Conservation (phyloP, 352 stramenopile species). For the Thalassiosira ordinaria region DNA sequence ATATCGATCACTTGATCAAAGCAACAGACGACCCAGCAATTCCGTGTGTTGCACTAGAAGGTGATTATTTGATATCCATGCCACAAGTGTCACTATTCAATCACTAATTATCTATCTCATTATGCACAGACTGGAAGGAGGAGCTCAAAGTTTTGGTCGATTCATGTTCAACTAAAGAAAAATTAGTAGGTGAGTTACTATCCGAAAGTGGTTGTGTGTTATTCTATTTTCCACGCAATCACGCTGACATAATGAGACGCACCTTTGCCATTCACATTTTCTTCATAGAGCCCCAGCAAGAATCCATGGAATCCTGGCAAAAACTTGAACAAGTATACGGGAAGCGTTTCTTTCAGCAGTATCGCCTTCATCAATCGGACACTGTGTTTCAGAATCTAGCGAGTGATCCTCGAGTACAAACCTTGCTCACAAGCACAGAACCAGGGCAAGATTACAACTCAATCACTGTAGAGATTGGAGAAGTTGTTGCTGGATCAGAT, state of each 20-base stretch:
- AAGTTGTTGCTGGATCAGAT: slow-evolving; percentile 30
- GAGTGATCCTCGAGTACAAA: slow-evolving; percentile 37
- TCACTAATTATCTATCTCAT: too few relatives aligned
- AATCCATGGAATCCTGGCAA: slow-evolving; percentile 19
- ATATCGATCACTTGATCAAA: not conserved
- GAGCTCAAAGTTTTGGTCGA: slow-evolving; percentile 37
- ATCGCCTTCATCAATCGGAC: slow-evolving; percentile 10
- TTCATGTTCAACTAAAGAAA: slow-evolving; percentile 31
- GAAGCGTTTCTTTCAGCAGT: slow-evolving; percentile 28
- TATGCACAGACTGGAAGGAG: slow-evolving; percentile 11
- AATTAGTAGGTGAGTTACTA: not conserved
- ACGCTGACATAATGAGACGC: too few relatives aligned
- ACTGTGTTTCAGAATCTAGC: slow-evolving; percentile 26
- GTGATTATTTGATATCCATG: not conserved
- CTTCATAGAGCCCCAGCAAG: too few relatives aligned
- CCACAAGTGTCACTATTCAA: too few relatives aligned
- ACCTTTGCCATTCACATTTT: too few relatives aligned
- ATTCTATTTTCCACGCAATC: too few relatives aligned
- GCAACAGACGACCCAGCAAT: too few relatives aligned
- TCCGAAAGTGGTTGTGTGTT: not conserved
- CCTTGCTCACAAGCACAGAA: slow-evolving; percentile 27
- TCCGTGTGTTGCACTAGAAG: too few relatives aligned
- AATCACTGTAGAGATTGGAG: slow-evolving; percentile 38
- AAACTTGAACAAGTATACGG: slow-evolving; percentile 61
- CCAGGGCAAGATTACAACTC: slow-evolving; percentile 37